phyloP scores from a whole-genome alignment of 1,284 basidiomycete species.

The Pseudomicrostroma phylloplanum region DNA sequence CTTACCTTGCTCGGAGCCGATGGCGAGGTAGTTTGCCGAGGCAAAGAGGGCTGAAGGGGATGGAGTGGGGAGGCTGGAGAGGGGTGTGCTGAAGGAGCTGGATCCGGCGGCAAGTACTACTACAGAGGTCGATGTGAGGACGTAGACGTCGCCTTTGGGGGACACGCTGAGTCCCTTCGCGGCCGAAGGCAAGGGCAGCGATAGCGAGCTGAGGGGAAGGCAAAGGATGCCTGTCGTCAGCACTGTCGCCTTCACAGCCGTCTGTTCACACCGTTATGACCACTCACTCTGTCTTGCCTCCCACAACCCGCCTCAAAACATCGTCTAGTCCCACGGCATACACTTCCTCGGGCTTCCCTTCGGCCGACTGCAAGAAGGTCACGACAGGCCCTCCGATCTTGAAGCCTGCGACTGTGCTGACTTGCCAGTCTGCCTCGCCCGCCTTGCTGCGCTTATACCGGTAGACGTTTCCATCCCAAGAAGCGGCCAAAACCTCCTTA shows the following conservation, averaged over 20 bases:
- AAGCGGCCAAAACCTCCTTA: conserved; percentile 5
- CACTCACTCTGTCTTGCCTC: neutral
- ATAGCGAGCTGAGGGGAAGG: conserved; percentile 6
- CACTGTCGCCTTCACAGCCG: neutral
- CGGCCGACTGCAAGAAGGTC: conserved; percentile 8
- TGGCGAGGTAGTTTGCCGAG: conserved; percentile 58
- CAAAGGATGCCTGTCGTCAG: neutral
- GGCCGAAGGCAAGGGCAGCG: conserved; percentile 52
- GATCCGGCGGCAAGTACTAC: conserved; percentile 54
- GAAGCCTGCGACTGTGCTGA: neutral
- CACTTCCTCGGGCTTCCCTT: no score
- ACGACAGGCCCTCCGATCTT: conserved; percentile 2
- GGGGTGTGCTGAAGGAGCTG: neutral
- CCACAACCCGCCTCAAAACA: conserved; percentile 4
- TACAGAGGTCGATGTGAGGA: conserved; percentile 63
- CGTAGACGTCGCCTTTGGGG: conserved; percentile 56
- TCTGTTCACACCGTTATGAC: no score
- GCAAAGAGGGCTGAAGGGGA: conserved; percentile 55
- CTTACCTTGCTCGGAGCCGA: conserved; percentile 59
- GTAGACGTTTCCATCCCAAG: conserved; percentile 18
- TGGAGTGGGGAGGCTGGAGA: conserved; percentile 17
- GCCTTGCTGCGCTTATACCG: neutral
- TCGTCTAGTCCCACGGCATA: conserved; percentile 15
- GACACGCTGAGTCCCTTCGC: conserved; percentile 61
- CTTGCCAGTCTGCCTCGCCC: conserved; percentile 1